These are phyloP conservation scores for Cucurbita argyrosperma DNA, from an alignment of 306 rosid species.

Conservation along the genomic window DNA sequence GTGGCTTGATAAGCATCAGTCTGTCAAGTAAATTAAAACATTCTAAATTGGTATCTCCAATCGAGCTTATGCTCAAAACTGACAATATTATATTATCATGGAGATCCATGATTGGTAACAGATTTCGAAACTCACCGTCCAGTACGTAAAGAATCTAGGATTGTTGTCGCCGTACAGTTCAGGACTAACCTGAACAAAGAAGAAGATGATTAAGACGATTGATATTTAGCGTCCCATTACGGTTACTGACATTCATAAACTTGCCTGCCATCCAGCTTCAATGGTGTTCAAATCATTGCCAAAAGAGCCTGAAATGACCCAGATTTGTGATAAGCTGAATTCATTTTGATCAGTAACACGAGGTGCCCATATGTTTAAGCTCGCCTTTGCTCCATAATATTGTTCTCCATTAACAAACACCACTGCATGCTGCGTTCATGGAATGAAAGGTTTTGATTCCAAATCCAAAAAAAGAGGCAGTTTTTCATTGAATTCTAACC, in stretches of 20 bases:
- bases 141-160: slow-evolving; percentile 68
- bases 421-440: slow-evolving; percentile 67
- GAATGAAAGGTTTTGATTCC: too few species aligned
- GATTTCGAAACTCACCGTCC: slow-evolving; percentile 42
- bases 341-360: slow-evolving; percentile 39
- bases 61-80: too few species aligned
- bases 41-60: too few species aligned
- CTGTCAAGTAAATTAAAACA: slow-evolving; percentile 8
- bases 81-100: too few species aligned
- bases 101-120: too few species aligned
- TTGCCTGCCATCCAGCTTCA: slow-evolving; percentile 80
- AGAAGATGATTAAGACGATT: too few species aligned
- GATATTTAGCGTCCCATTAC: too few species aligned
- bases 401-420: slow-evolving; percentile 88
- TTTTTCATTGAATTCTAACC: slow-evolving; percentile 23
- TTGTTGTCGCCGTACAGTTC: slow-evolving; percentile 59
- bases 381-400: slow-evolving; percentile 65
- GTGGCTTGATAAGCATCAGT: slow-evolving; percentile 71
- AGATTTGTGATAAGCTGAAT: slow-evolving; percentile 67
- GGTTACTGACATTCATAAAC: not conserved
- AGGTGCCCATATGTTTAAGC: slow-evolving; percentile 57
- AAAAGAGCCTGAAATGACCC: slow-evolving; percentile 70
- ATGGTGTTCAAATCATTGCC: slow-evolving; percentile 61
- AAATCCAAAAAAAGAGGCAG: too few species aligned
- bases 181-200: slow-evolving; percentile 44